Percentiles rank a stretch among this genome's conserved stretches.
Conservation (phyloP, 768 basidiomycete species). For the Gloeostereum incarnatum region DNA sequence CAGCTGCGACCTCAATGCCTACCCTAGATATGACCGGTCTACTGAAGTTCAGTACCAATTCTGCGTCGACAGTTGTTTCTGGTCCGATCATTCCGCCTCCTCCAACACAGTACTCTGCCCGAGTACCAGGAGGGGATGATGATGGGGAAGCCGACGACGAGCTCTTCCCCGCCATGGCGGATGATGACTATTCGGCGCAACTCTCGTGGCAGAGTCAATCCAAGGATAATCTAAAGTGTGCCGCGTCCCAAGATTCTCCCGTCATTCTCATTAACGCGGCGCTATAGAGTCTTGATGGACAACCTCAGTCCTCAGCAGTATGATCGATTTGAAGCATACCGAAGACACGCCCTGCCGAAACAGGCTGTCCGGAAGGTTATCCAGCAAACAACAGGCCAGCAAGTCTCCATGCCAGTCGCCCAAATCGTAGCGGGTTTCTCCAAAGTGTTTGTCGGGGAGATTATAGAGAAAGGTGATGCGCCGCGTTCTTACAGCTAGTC, state of each 20-base stretch:
- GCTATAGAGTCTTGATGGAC: constrained; percentile 75
- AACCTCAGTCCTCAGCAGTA: constrained; percentile 79
- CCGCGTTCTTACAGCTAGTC: neutral
- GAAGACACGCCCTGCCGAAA: constrained; percentile 76
- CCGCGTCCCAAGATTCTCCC: constrained; percentile 6
- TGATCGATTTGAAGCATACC: constrained; percentile 83
- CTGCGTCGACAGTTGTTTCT: constrained; percentile 1
- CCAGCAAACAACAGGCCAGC: constrained; percentile 71
- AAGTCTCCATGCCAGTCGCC: constrained; percentile 80
- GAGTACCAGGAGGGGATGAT: constrained; percentile 22
- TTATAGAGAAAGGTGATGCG: constrained; percentile 75
- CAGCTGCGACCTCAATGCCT: neutral
- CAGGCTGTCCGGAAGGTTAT: constrained; percentile 82
- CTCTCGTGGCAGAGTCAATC: constrained; percentile 80
- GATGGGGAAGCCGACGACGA: constrained; percentile 77
- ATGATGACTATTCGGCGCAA: constrained; percentile 83
- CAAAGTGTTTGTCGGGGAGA: constrained; percentile 91
- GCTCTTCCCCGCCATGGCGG: constrained; percentile 75
- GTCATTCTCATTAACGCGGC: constrained; percentile 1
- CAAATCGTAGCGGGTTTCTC: constrained; percentile 85
- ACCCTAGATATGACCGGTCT: neutral
- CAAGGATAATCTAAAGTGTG: constrained; percentile 78
- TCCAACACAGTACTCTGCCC: constrained; percentile 8
- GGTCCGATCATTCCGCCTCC: constrained; percentile 1
- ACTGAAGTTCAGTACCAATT: constrained; percentile 2